phyloP scores from a whole-genome alignment of 225 moss, liverwort and hornwort species.

The Bryoerythrophyllum caledonicum region DNA sequence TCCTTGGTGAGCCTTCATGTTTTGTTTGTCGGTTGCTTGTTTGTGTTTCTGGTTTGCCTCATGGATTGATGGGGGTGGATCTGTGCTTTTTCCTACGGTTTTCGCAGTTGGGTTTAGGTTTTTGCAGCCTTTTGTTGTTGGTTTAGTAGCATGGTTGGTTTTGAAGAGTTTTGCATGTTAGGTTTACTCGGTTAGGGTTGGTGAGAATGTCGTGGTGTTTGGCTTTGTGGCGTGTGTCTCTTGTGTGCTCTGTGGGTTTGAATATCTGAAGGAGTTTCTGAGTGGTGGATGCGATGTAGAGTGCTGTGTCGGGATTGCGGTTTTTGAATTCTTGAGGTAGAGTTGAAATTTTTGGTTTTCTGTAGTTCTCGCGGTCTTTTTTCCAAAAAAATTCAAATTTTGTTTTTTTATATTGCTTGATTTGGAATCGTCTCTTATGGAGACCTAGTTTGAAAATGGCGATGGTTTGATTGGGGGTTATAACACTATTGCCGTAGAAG shows the following conservation, averaged over 20 bases:
- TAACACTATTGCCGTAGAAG: too few relatives aligned
- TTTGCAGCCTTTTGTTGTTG: background rate
- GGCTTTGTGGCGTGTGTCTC: too few relatives aligned
- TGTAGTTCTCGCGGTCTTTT: background rate
- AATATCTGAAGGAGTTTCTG: too few relatives aligned
- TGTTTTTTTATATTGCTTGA: background rate
- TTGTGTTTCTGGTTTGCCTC: background rate
- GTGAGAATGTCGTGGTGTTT: too few relatives aligned
- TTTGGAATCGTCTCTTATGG: background rate
- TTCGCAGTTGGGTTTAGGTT: background rate
- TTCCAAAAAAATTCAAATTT: too few relatives aligned
- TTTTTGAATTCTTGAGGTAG: slow-evolving; percentile 19
- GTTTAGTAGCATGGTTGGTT: background rate
- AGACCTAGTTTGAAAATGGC: background rate
- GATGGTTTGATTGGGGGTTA: background rate
- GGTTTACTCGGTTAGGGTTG: slow-evolving; percentile 27
- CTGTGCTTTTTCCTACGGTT: background rate
- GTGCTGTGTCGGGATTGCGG: too few relatives aligned
- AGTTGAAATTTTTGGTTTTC: slow-evolving; percentile 1
- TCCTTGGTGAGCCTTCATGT: slow-evolving; percentile 8
- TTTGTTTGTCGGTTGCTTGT: background rate
- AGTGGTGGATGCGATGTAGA: slow-evolving; percentile 13
- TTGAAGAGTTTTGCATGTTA: background rate
- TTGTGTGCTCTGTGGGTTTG: too few relatives aligned
- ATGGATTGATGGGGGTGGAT: slow-evolving; percentile 9